These are phyloP conservation scores for Oleoguttula mirabilis DNA, from an alignment of 495 filamentous ascomycete species.

Conservation along the genomic window DNA sequence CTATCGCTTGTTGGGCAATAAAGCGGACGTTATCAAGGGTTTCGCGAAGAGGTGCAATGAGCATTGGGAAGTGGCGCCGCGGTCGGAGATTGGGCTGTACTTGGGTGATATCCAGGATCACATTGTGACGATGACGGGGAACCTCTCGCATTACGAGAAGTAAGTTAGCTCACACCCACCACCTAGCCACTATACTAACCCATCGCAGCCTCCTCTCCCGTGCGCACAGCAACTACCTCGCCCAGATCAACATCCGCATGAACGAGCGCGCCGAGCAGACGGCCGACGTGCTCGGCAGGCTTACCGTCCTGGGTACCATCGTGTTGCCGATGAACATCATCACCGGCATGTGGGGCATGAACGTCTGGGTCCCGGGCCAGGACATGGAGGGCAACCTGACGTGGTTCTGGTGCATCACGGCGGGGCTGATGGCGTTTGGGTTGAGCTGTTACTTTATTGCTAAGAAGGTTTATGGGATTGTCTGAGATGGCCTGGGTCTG, in stretches of 20 bases:
- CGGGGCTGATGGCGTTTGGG: conserved; percentile 64
- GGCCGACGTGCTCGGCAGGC: conserved; percentile 81
- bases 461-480: conserved; percentile 63
- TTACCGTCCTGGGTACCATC: conserved; percentile 93
- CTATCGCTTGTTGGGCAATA: conserved; percentile 86
- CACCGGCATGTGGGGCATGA: conserved; percentile 98
- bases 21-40: conserved; percentile 96
- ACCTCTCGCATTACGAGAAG: conserved; percentile 92
- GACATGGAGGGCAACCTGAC: conserved; percentile 44
- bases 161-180: no score
- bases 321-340: conserved; percentile 97
- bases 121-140: conserved; percentile 95
- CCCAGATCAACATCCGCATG: conserved; percentile 89
- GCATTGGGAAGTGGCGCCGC: conserved; percentile 90
- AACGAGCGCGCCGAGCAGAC: conserved; percentile 96
- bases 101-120: conserved; percentile 97
- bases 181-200: no score
- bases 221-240: conserved; percentile 91
- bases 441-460: conserved; percentile 67
- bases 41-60: conserved; percentile 99
- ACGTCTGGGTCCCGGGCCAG: conserved; percentile 80
- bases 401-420: conserved; percentile 66
- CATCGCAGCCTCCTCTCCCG: conserved; percentile 81
- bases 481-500: no score
- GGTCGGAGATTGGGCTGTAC: conserved; percentile 90